Evolutionary conservation across 2,329 filamentous ascomycete genomes (phyloP), one percentile per base, ranked within the genome.

Genomic region (Colletotrichum simmondsii): DNA sequence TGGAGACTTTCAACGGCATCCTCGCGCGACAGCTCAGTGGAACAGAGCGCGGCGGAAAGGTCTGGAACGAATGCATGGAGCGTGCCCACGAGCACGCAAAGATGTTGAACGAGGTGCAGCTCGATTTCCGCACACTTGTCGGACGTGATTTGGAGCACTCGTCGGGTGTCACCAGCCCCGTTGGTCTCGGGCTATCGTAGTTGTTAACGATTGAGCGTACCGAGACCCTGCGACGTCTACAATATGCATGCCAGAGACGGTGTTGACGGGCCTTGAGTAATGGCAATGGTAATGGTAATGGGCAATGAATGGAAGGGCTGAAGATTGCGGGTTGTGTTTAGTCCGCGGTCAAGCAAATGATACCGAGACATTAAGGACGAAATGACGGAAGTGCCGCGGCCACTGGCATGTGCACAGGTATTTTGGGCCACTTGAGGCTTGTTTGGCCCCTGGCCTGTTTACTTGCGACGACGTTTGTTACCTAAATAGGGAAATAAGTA

Each of bases 101-200:
- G 71, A 91, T 97, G 86, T 85, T 99, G 71, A 89, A 90, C 6
- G 94, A 97, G 73, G 95, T 98, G 26, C 95, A 95, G 0, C 85
- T 99, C 37, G 96, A 99, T 81, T 98, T 99, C 80, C 90, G 89
- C 68, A 94, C 94, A 76, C 83, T 98, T 68, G 92, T 98, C 16
- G 94, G 93, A 19, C 87, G 87, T 75, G 91, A 88, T 52, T 77
- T 87, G 57, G 78, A 82, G 57, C 78, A 78, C 59, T 76, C 77
- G 59, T 76, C 77, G 16, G 74, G 72, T 64, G 61, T 65, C 30
- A 49, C 77, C n/a, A 69, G 67, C 26, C 82, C 85, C 3, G 81
- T 86, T 22, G 87, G 87, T 1, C 80, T 88, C 63, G 85, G 85
- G 5, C 75, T 86, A 70, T 78, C 79, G 2, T 81, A 75, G 26